Evolutionary conservation across 2,329 filamentous ascomycete genomes (phyloP).

Genomic region (Dactylellina drechsleri): DNA sequence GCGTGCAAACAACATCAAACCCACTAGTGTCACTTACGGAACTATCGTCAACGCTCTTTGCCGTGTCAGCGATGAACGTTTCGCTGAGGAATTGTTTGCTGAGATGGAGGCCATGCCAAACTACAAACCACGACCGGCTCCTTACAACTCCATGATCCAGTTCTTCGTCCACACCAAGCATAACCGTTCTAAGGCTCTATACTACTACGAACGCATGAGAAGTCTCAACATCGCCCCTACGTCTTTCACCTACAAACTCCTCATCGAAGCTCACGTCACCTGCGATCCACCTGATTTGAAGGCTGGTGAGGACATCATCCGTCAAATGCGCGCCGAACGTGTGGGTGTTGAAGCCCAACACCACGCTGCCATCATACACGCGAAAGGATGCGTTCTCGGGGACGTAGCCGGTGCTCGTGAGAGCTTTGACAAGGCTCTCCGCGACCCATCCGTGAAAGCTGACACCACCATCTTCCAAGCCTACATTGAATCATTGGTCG

Average conservation of each 20-base stretch:
- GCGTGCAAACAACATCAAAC: slow-evolving; percentile 89
- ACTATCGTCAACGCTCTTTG: slow-evolving; percentile 98
- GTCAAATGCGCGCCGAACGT: slow-evolving; percentile 77
- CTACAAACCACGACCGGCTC: slow-evolving; percentile 96
- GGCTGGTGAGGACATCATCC: slow-evolving; percentile 84
- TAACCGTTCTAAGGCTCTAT: slow-evolving; percentile 90
- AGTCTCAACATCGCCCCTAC: slow-evolving; percentile 86
- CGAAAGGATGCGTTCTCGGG: slow-evolving; percentile 91
- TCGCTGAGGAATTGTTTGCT: slow-evolving; percentile 96
- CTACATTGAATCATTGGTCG: slow-evolving; percentile 95
- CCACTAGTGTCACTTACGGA: slow-evolving; percentile 96
- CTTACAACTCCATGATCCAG: slow-evolving; percentile 99
- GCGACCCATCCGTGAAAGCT: slow-evolving; percentile 72
- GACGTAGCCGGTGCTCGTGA: slow-evolving; percentile 84
- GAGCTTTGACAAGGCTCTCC: slow-evolving; percentile 83
- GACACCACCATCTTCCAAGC: slow-evolving; percentile 94
- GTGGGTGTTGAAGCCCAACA: slow-evolving; percentile 89
- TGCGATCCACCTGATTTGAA: slow-evolving; percentile 90
- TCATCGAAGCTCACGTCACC: slow-evolving; percentile 94
- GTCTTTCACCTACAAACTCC: slow-evolving; percentile 95
- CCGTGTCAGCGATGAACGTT: slow-evolving; percentile 96
- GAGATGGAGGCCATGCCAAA: slow-evolving; percentile 99
- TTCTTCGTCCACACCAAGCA: slow-evolving; percentile 98
- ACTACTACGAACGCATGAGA: slow-evolving; percentile 95
- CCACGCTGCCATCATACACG: slow-evolving; percentile 94